Conservation (phyloP, 208 protist species). For the Leishmania amazonensis region DNA sequence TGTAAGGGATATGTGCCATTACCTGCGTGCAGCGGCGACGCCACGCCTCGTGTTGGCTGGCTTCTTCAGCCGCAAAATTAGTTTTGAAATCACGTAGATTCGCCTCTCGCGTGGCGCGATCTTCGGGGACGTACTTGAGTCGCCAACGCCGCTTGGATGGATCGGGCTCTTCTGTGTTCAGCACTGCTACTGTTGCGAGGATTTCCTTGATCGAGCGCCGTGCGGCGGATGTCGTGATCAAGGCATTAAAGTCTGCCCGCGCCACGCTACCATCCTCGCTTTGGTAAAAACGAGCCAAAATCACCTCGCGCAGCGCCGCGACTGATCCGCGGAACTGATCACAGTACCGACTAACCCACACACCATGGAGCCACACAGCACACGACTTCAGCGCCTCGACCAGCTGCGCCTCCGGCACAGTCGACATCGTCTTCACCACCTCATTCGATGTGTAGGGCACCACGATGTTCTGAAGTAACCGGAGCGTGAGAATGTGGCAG, state of each 20-base stretch:
- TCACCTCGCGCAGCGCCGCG: constrained; percentile 74
- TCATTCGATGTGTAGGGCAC: constrained; percentile 32
- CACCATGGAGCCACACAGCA: constrained; percentile 82
- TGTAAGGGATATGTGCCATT: constrained; percentile 45
- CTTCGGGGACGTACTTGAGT: constrained; percentile 53
- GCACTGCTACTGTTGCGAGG: constrained; percentile 48
- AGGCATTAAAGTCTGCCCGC: constrained; percentile 61
- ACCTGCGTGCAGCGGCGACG: constrained; percentile 40
- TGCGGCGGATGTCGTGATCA: constrained; percentile 41
- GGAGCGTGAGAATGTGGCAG: constrained; percentile 71
- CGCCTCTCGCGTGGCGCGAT: constrained; percentile 19
- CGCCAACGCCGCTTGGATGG: constrained; percentile 66
- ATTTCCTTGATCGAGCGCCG: constrained; percentile 69
- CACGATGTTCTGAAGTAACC: constrained; percentile 20
- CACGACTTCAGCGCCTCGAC: constrained; percentile 50
- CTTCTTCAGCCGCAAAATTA: constrained; percentile 45
- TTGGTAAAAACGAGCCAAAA: constrained; percentile 68
- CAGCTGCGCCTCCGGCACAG: constrained; percentile 34
- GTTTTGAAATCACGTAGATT: constrained; percentile 31
- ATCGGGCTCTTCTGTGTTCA: constrained; percentile 55
- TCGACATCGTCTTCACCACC: constrained; percentile 21
- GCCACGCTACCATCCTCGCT: constrained; percentile 55
- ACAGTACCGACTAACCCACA: constrained; percentile 72
- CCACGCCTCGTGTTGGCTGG: constrained; percentile 58
- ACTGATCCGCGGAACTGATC: constrained; percentile 60